Percentiles rank a stretch among this genome's conserved stretches.
phyloP scores from a whole-genome alignment of 1,284 basidiomycete genomes.

The Cryptococcus jaspeensis region DNA sequence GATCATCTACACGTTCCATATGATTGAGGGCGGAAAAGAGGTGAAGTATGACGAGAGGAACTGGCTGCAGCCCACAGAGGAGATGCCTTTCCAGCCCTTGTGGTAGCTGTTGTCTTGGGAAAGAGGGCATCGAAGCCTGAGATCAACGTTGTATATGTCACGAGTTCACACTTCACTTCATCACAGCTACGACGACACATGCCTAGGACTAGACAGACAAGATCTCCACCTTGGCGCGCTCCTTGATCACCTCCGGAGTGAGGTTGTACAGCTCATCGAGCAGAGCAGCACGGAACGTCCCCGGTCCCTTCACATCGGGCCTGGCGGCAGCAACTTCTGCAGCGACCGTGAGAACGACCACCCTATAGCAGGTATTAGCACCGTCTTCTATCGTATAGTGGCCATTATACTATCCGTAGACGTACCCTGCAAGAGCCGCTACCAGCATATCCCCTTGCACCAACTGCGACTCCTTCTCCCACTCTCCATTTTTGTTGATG shows the following conservation, averaged over 20 bases:
- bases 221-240: constrained; percentile 57
- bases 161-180: neutral
- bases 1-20: constrained; percentile 93
- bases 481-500: constrained; percentile 16
- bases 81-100: constrained; percentile 77
- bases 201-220: neutral
- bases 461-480: constrained; percentile 50
- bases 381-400: neutral
- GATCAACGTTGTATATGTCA: neutral
- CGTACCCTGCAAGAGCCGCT: constrained; percentile 71
- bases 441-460: constrained; percentile 70
- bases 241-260: constrained; percentile 58
- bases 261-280: constrained; percentile 76
- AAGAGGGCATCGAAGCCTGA: neutral
- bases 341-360: constrained; percentile 78
- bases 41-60: constrained; percentile 48
- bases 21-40: constrained; percentile 52
- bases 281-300: constrained; percentile 81
- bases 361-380: constrained; percentile 52
- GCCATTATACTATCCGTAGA: neutral
- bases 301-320: constrained; percentile 72
- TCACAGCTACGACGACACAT: neutral
- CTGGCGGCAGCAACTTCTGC: constrained; percentile 74
- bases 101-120: constrained; percentile 39
- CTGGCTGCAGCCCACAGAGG: constrained; percentile 71